Conservation (phyloP, 176 grass and related monocot species). For the Triticum dicoccoides region DNA sequence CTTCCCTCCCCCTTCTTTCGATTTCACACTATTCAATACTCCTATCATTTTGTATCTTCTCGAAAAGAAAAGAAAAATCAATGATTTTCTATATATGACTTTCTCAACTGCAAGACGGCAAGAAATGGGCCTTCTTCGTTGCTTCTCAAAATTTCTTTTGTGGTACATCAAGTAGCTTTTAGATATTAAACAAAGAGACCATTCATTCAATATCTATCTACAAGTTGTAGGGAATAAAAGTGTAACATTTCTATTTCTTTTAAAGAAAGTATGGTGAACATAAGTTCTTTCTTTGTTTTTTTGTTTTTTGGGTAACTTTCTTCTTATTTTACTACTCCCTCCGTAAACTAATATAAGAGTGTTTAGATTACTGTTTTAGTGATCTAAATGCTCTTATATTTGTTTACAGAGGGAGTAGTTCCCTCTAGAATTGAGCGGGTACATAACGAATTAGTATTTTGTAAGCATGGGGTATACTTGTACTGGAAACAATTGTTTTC, state of each 20-base stretch:
- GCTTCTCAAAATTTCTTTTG: background rate
- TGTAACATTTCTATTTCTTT: background rate
- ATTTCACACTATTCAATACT: background rate
- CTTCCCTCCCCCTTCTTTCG: background rate
- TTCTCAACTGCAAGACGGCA: background rate
- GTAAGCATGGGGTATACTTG: background rate
- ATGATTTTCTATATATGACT: background rate
- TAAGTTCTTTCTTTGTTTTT: background rate
- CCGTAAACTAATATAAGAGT: no score
- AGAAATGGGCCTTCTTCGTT: slow-evolving; percentile 8
- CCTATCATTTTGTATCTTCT: background rate
- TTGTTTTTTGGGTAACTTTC: background rate
- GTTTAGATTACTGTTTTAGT: no score
- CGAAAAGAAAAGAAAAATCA: background rate
- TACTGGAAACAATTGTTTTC: no score
- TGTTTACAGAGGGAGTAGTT: background rate
- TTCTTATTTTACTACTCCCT: background rate
- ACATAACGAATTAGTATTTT: background rate
- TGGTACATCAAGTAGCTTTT: background rate
- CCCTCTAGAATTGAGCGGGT: background rate
- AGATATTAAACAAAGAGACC: background rate
- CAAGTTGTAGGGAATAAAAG: background rate
- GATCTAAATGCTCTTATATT: no score
- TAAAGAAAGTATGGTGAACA: background rate
- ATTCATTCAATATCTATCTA: background rate